Evolutionary conservation across 2,329 filamentous ascomycete genomes (phyloP).

Genomic region (Talaromyces rugulosus): DNA sequence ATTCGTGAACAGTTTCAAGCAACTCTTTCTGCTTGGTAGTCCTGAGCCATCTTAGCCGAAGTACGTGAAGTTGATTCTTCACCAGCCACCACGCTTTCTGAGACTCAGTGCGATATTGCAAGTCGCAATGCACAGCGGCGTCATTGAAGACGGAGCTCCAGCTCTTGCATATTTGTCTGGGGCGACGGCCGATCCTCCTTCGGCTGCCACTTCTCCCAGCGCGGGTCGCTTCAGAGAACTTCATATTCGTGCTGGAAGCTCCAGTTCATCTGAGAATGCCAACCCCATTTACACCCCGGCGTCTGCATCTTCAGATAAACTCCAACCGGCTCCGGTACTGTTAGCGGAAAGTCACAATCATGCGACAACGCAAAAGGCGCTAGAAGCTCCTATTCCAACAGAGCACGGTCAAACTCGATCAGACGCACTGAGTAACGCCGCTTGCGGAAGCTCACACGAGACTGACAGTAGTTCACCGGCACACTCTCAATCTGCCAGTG

Average conservation of each 20-base stretch:
- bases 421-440: background rate
- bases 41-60: too few relatives aligned
- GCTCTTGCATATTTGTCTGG: background rate
- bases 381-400: background rate
- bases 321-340: background rate
- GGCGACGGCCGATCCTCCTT: background rate
- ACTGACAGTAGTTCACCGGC: background rate
- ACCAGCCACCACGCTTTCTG: too few relatives aligned
- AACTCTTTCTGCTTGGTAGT: too few relatives aligned
- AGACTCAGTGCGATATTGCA: too few relatives aligned
- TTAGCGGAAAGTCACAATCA: background rate
- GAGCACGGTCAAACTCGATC: background rate
- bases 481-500: background rate
- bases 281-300: background rate
- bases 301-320: background rate
- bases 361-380: background rate
- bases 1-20: too few relatives aligned
- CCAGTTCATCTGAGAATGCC: background rate
- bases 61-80: too few relatives aligned
- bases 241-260: background rate
- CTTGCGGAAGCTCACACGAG: background rate
- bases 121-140: too few relatives aligned
- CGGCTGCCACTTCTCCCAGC: background rate
- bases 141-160: too few relatives aligned
- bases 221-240: background rate